A percentile compares a stretch with the other conserved stretches of the same genome.
These are phyloP conservation scores for Pseudogymnoascus sp. DNA, from an alignment of 2,329 filamentous ascomycete species.

Conservation along the genomic window DNA sequence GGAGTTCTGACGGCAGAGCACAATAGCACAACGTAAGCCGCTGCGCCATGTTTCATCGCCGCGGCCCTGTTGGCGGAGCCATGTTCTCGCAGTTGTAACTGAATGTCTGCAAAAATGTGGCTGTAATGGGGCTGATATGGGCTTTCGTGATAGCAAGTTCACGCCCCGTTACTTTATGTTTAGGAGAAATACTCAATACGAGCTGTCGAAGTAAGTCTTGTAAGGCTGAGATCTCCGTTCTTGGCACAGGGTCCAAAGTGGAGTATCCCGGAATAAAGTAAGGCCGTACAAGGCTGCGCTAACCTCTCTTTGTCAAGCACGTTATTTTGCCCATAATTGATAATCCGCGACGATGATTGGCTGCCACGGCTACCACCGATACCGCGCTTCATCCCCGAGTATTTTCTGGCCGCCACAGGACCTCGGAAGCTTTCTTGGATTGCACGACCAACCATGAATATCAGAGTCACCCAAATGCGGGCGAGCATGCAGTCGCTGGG, in stretches of 20 bases:
- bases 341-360: background rate
- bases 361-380: constrained; percentile 1
- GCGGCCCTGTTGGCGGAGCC: background rate
- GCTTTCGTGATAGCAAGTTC: background rate
- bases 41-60: background rate
- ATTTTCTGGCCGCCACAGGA: constrained; percentile 6
- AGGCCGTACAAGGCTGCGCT: background rate
- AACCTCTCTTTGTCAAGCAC: background rate
- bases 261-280: constrained; percentile 1
- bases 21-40: background rate
- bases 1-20: background rate
- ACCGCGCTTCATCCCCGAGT: background rate
- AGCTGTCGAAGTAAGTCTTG: background rate
- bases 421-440: background rate
- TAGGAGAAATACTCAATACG: background rate
- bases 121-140: background rate
- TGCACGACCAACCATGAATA: background rate
- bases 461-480: constrained; percentile 1
- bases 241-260: background rate
- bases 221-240: constrained; percentile 4
- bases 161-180: background rate
- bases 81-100: background rate
- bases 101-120: background rate
- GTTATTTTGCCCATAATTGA: constrained; percentile 5
- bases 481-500: constrained; percentile 1